Evolutionary conservation across 2,329 filamentous ascomycete species (phyloP), one percentile per base, ranked within the genome.

Genomic region (Diaporthe caulivora): DNA sequence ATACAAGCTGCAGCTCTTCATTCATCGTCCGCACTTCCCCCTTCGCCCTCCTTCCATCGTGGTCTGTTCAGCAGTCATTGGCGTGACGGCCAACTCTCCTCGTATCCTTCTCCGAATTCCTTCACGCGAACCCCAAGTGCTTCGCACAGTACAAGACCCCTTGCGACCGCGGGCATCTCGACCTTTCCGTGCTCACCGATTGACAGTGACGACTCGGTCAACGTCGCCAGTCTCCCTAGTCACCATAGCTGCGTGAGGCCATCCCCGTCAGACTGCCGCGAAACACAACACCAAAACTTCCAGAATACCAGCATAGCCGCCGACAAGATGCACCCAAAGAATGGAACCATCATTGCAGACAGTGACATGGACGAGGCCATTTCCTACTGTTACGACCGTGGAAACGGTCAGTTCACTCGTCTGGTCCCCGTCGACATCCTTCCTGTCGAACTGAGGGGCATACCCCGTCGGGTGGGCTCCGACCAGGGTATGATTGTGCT

Each of bases 361-460:
- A 44, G 74, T 42, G 78, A 79, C 64, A 75, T 81, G 17, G 79
- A 82, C 18, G 37, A 72, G 44, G 77, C 79, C 18, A 87, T 84
- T 71, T 85, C 83, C 2, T 91, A 91, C 78, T 90, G 85, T 75
- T 85, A 88, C 69, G 85, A 87, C 68, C 84, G 89, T 9, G 86
- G 86, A 11, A 85, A 90, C 73, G 89, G 89, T 4, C 81, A 83
- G 60, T 87, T 85, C 73, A 90, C 89, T 7, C 83, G 86, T 3
- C 84, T 92, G 0, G 82, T 91, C 18, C 88, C 88, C 0, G 89
- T 87, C 0, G 90, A 92, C 75, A 82, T 85, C 81, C 80, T 91
- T 15, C 86, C 86, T 0, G 17, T 71, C 17, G 78, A 81, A 4
- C 77, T 87, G 44, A 76, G 80, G 8, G 84, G 86, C 57, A 81